Base-by-base conservation (phyloP, 2,329 filamentous ascomycete species). In the Aureobasidium sp. region DNA sequence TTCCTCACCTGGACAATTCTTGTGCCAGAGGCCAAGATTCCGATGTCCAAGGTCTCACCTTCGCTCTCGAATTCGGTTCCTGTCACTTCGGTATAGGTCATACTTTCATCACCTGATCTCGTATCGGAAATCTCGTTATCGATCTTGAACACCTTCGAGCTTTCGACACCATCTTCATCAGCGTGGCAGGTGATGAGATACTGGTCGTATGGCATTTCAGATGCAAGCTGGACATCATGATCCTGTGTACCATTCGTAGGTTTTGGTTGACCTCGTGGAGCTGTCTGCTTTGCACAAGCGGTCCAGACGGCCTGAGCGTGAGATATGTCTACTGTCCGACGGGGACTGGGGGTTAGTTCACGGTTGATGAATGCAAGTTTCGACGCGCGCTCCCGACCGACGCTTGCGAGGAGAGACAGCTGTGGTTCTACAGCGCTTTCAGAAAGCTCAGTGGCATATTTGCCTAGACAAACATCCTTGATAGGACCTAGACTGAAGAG, bases 21-120 rank as follows among this genome's bases (percentile, higher is more conserved):
- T 75, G 88, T 93, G 67, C 93, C 90, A 60, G 88, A 88, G n/a
- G 92, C 92, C 78, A 99, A 88, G 0, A 91, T 92, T 20, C 93
- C 93, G 23, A 96, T 92, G 71, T 97, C 92, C 54, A 98, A 86
- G 0, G 96, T 98, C 38, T 91, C 88, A 31, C 95, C 96, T 68
- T 95, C 93, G 53, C 92, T 90, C 68, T 99, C 97, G 75, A 98
- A 98, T 73, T 99, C 96, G 0, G 94, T 94, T 45, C 91, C 93
- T 42, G 89, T 88, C 10, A 95, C 85, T 45, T 92, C 74, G 9
- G 67, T 68, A 51, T 74, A 76, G 11, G 48, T 47, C 48, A 53
- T 54, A 18, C 20, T 33, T 31, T 20, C n/a, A 15, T 64, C 54
- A 75, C 94, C 91, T 66, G 97, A 90, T n/a, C 43, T 62, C 20